Conservation (phyloP, 495 filamentous ascomycete species). For the Cercophora newfieldiana region DNA sequence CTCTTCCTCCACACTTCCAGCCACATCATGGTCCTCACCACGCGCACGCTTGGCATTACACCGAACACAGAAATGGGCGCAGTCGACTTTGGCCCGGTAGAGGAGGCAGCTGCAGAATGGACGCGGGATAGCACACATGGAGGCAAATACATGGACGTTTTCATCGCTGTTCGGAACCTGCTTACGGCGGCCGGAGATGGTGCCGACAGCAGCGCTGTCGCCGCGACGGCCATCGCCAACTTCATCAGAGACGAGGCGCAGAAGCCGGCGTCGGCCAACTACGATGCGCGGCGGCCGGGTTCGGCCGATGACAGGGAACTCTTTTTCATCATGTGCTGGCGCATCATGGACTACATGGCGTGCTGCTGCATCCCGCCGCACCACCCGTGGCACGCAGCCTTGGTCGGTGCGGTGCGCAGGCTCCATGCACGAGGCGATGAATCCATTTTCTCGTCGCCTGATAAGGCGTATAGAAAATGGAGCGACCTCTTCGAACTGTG, state of each 20-base stretch:
- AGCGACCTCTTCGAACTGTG: constrained; percentile 10
- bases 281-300: not conserved
- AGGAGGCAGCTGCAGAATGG: constrained; percentile 8
- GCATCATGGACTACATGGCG: constrained; percentile 11
- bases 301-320: constrained; percentile 7
- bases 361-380: constrained; percentile 7
- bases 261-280: constrained; percentile 7
- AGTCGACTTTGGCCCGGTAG: constrained; percentile 11
- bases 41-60: constrained; percentile 10
- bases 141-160: constrained; percentile 10
- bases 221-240: constrained; percentile 10
- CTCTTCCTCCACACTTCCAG: constrained; percentile 9
- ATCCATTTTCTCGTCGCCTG: constrained; percentile 9
- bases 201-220: constrained; percentile 9
- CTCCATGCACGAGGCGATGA: constrained; percentile 9
- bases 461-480: constrained; percentile 11
- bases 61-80: constrained; percentile 10
- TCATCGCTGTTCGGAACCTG: constrained; percentile 11
- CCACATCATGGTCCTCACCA: constrained; percentile 11
- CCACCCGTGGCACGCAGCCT: constrained; percentile 10
- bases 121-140: constrained; percentile 10
- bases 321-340: constrained; percentile 9
- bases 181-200: constrained; percentile 9
- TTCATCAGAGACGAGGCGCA: constrained; percentile 9
- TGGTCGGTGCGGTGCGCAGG: constrained; percentile 10